Evolutionary conservation across 2,329 filamentous ascomycete genomes (phyloP).

Genomic region (Epichloe brachyelytri): DNA sequence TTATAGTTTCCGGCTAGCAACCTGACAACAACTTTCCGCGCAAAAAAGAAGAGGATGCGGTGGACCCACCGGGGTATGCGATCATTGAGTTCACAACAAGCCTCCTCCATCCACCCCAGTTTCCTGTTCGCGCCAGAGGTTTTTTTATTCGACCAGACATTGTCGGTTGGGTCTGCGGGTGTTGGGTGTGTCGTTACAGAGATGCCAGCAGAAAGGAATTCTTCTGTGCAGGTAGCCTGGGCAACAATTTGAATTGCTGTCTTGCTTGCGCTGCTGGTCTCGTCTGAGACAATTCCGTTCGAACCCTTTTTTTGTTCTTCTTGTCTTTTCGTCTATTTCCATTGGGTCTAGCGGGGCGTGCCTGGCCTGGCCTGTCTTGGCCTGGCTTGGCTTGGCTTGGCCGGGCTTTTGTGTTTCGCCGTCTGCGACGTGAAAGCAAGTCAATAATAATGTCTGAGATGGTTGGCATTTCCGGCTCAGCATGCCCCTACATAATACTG

Average conservation of each 20-base stretch:
- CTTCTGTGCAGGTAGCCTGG: background rate
- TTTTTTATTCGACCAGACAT: too few relatives aligned
- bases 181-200: too few relatives aligned
- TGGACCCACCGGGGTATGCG: background rate
- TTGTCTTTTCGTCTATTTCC: background rate
- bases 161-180: too few relatives aligned
- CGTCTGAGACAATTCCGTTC: background rate
- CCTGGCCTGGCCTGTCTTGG: background rate
- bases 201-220: background rate
- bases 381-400: too few relatives aligned
- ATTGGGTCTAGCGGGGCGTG: background rate
- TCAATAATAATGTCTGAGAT: background rate
- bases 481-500: background rate
- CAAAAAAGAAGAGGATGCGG: background rate
- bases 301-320: background rate
- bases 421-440: background rate
- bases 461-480: background rate
- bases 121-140: too few relatives aligned
- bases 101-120: too few relatives aligned
- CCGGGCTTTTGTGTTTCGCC: background rate
- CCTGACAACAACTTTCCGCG: background rate
- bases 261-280: constrained; percentile 1
- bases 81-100: background rate
- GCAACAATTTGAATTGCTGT: background rate
- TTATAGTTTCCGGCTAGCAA: background rate